Evolutionary conservation across 306 rosid species (phyloP).

Genomic region (Argentina anserina): DNA sequence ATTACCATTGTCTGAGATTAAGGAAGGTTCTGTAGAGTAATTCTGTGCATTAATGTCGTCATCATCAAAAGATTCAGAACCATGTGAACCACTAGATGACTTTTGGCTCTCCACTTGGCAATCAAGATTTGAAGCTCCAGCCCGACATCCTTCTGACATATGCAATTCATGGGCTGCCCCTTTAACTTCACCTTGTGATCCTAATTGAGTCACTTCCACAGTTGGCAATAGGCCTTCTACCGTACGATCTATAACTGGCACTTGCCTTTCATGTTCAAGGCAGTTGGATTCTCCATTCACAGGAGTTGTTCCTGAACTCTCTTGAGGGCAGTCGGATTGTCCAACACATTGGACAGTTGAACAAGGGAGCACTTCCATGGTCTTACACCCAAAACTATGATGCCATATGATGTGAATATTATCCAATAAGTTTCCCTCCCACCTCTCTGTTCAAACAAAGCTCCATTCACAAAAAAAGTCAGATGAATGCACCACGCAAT

Average conservation of each 20-base stretch:
- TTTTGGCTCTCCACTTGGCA: conserved; percentile 49
- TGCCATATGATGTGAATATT: conserved; percentile 28
- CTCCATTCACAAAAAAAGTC: neutral
- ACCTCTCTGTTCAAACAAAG: conserved; percentile 40
- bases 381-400: conserved; percentile 25
- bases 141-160: conserved; percentile 41
- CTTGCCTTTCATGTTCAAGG: conserved; percentile 40
- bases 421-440: conserved; percentile 28
- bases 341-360: conserved; percentile 62
- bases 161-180: conserved; percentile 32
- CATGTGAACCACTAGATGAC: conserved; percentile 43
- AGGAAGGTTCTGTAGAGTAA: conserved; percentile 35
- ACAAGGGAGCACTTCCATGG: conserved; percentile 89
- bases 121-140: conserved; percentile 48
- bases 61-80: conserved; percentile 37
- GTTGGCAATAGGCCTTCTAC: conserved; percentile 30
- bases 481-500: neutral
- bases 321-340: conserved; percentile 63
- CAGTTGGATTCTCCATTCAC: conserved; percentile 41
- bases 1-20: conserved; percentile 49
- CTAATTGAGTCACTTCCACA: conserved; percentile 41
- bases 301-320: conserved; percentile 44
- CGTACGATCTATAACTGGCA: conserved; percentile 35
- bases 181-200: conserved; percentile 38
- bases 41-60: conserved; percentile 40